Evolutionary conservation across 305 asterid species (phyloP).

Genomic region (Fraxinus dipetala): DNA sequence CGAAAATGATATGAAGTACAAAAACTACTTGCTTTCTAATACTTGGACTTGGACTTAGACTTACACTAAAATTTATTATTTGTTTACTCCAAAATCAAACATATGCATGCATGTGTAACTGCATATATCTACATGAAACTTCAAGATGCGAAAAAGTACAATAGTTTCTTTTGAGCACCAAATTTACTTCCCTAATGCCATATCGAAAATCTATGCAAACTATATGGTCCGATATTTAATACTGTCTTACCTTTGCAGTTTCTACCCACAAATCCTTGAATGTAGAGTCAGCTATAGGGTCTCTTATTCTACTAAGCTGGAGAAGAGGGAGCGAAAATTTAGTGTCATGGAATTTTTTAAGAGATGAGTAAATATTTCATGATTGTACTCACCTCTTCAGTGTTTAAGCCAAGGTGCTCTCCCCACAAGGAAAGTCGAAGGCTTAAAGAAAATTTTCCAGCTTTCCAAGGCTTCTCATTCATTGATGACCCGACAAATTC

Average conservation of each 20-base stretch:
- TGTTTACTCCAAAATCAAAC: not conserved
- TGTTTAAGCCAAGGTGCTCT: constrained; percentile 79
- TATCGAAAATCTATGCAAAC: not conserved
- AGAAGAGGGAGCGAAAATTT: constrained; percentile 8
- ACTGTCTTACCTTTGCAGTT: constrained; percentile 60
- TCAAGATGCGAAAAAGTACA: not conserved
- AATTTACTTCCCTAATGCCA: not conserved
- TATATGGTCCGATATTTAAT: not conserved
- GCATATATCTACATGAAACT: not conserved
- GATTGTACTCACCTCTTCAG: constrained; percentile 55
- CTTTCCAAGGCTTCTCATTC: constrained; percentile 81
- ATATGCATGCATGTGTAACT: not conserved
- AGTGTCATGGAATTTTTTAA: not conserved
- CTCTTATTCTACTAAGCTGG: constrained; percentile 64
- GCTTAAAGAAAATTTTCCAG: constrained; percentile 73
- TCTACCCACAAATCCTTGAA: constrained; percentile 71
- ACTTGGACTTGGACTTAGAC: not conserved
- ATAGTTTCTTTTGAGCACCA: not conserved
- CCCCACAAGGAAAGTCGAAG: constrained; percentile 88
- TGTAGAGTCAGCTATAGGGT: constrained; percentile 68
- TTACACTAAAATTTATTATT: not conserved
- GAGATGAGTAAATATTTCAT: constrained; percentile 1
- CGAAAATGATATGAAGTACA: not conserved
- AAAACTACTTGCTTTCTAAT: not conserved
- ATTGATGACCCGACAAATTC: constrained; percentile 71